Evolutionary conservation across 1,284 basidiomycete species (phyloP).

Genomic region (Exobasidium cylindrosporum): DNA sequence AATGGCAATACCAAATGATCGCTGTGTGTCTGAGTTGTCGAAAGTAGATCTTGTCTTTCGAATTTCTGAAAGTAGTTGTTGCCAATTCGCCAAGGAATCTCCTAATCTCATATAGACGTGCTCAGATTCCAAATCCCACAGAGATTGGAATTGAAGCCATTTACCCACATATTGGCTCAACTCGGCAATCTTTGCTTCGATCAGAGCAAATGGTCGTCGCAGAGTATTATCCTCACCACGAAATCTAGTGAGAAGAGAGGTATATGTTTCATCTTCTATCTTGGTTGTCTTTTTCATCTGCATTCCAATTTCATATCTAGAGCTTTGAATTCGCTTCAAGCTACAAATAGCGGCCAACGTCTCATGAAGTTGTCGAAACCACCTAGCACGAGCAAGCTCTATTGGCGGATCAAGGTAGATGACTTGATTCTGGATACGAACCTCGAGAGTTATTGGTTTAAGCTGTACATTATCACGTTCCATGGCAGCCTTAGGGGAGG

Average conservation of each 20-base stretch:
- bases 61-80: slow-evolving; percentile 87
- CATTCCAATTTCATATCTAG: slow-evolving; percentile 78
- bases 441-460: slow-evolving; percentile 69
- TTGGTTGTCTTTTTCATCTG: slow-evolving; percentile 30
- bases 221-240: slow-evolving; percentile 64
- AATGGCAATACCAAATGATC: slow-evolving; percentile 81
- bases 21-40: slow-evolving; percentile 90
- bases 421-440: slow-evolving; percentile 95
- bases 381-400: slow-evolving; percentile 84
- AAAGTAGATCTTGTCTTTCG: slow-evolving; percentile 93
- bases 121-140: slow-evolving; percentile 97
- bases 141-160: slow-evolving; percentile 97
- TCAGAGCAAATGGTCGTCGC: slow-evolving; percentile 75
- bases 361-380: slow-evolving; percentile 86
- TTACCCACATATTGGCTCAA: slow-evolving; percentile 87
- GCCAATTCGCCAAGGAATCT: slow-evolving; percentile 88
- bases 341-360: slow-evolving; percentile 77
- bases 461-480: slow-evolving; percentile 22
- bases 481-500: no score
- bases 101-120: slow-evolving; percentile 91
- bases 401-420: slow-evolving; percentile 98
- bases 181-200: slow-evolving; percentile 82
- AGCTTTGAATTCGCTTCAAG: slow-evolving; percentile 81
- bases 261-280: slow-evolving; percentile 60
- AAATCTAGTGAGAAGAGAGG: slow-evolving; percentile 75